phyloP scores from a whole-genome alignment of 2,329 filamentous ascomycete genomes.

The Colletotrichum navitas region DNA sequence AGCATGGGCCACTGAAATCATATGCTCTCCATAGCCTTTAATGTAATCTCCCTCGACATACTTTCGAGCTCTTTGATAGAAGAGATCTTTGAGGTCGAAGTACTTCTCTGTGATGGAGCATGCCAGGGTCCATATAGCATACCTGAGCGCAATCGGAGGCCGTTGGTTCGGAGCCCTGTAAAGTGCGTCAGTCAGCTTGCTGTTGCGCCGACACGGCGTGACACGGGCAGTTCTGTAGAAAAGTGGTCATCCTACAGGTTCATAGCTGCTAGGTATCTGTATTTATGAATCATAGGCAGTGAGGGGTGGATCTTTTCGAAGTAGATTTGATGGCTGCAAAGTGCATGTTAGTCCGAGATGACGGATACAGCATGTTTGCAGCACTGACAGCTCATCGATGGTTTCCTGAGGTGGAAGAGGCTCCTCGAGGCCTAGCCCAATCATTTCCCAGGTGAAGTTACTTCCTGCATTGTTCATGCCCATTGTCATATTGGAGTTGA shows the following conservation, averaged over 20 bases:
- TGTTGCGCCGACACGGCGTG: not conserved
- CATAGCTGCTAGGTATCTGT: slow-evolving; percentile 88
- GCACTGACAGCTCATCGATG: slow-evolving; percentile 82
- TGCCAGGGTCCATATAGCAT: slow-evolving; percentile 97
- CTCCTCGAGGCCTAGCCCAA: slow-evolving; percentile 70
- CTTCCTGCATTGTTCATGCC: slow-evolving; percentile 63
- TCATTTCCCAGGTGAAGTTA: slow-evolving; percentile 84
- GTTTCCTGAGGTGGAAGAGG: slow-evolving; percentile 70
- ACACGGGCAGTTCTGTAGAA: not conserved
- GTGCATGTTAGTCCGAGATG: slow-evolving; percentile 27
- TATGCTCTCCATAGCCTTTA: slow-evolving; percentile 90
- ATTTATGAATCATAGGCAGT: slow-evolving; percentile 88
- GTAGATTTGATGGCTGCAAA: slow-evolving; percentile 79
- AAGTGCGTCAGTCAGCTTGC: slow-evolving; percentile 11
- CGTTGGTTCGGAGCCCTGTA: slow-evolving; percentile 81
- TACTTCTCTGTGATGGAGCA: slow-evolving; percentile 88
- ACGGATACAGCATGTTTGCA: not conserved
- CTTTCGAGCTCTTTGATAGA: slow-evolving; percentile 90
- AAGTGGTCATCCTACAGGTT: slow-evolving; percentile 70
- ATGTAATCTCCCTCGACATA: slow-evolving; percentile 92
- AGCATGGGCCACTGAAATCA: slow-evolving; percentile 87
- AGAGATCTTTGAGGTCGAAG: slow-evolving; percentile 82
- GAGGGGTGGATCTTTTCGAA: slow-evolving; percentile 93
- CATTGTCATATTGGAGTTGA: slow-evolving; percentile 63
- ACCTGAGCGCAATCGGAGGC: slow-evolving; percentile 88